These are phyloP conservation scores for Cystobasidium ongulense DNA, from an alignment of 768 basidiomycete species.

Conservation along the genomic window DNA sequence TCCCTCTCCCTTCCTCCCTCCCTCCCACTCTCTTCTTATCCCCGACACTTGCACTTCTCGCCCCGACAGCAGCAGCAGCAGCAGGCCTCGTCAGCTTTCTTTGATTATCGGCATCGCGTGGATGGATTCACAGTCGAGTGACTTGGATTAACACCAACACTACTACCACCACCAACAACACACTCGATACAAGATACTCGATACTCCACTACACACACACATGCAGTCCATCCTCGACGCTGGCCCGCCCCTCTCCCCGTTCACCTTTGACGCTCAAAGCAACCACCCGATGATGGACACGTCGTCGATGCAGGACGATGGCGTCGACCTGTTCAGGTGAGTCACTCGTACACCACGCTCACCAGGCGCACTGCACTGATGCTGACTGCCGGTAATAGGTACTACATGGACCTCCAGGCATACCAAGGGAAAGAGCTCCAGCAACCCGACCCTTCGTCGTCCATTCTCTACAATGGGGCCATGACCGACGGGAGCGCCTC, in stretches of 20 bases:
- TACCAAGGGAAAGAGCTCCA: background rate
- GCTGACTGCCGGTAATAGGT: background rate
- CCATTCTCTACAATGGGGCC: background rate
- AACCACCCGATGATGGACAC: background rate
- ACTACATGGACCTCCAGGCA: constrained; percentile 17
- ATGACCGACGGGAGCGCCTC: background rate
- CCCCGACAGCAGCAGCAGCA: too few species aligned
- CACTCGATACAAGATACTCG: too few species aligned
- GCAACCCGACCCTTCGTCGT: background rate
- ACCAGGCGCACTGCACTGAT: background rate
- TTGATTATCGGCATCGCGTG: too few species aligned
- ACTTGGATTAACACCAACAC: too few species aligned
- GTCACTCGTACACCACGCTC: background rate
- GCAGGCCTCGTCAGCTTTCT: too few species aligned
- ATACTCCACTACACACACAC: background rate
- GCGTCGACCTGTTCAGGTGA: constrained; percentile 13
- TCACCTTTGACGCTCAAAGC: constrained; percentile 23
- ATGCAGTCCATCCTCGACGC: constrained; percentile 3
- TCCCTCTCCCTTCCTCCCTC: too few species aligned
- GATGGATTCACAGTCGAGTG: too few species aligned
- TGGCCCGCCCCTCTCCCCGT: background rate
- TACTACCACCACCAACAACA: too few species aligned
- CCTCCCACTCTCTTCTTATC: too few species aligned
- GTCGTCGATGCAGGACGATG: background rate
- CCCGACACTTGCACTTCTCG: too few species aligned